These are phyloP conservation scores for Streptanthus diversifolius DNA, from an alignment of 345 rosid species.

Conservation along the genomic window DNA sequence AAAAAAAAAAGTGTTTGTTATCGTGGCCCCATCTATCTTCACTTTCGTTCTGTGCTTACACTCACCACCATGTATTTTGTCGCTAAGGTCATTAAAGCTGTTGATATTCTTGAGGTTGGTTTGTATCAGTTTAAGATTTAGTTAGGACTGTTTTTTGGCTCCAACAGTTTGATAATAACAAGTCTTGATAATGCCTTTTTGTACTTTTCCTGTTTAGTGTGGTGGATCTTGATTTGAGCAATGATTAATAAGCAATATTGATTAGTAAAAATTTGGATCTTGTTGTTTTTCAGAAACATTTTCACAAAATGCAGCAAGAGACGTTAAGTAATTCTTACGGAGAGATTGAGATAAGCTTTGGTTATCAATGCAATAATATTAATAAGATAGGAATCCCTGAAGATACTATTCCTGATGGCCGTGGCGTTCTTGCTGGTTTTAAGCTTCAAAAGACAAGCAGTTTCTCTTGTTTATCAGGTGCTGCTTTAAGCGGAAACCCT, in stretches of 20 bases:
- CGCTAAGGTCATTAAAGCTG: neutral
- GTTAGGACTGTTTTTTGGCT: neutral
- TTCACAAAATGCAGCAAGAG: conserved; percentile 39
- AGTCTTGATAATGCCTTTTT: neutral
- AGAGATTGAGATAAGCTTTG: conserved; percentile 86
- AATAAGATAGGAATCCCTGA: conserved; percentile 22
- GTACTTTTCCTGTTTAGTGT: neutral
- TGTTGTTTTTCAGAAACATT: conserved; percentile 23
- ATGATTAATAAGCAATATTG: neutral
- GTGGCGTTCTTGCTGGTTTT: conserved; percentile 39
- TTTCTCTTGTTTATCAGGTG: conserved; percentile 95
- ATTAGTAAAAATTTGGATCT: neutral
- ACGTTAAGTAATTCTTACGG: conserved; percentile 47
- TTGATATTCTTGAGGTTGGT: neutral
- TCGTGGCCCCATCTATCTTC: conserved; percentile 17
- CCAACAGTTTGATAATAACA: neutral
- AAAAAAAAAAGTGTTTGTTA: neutral
- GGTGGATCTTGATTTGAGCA: neutral
- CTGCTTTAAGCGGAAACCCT: conserved; percentile 93
- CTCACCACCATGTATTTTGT: conserved; percentile 23
- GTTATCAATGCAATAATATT: conserved; percentile 66
- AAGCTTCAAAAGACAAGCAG: conserved; percentile 59
- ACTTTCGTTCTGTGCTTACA: conserved; percentile 7
- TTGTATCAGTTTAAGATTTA: neutral
- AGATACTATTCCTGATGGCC: conserved; percentile 4